phyloP scores from a whole-genome alignment of 495 filamentous ascomycete genomes.

The Neurospora terricola region DNA sequence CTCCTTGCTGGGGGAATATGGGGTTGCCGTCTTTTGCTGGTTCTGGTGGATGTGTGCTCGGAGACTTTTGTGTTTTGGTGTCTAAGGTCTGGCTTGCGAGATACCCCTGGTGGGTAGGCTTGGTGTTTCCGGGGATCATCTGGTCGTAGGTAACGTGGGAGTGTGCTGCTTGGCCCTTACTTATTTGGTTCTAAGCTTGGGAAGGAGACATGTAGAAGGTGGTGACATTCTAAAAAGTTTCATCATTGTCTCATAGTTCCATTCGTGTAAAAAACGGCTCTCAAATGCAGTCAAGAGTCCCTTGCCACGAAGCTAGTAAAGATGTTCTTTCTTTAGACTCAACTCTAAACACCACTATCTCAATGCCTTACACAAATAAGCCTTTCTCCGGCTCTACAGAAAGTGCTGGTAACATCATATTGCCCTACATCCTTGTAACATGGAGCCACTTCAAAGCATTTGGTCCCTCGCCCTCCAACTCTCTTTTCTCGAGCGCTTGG shows the following conservation, averaged over 20 bases:
- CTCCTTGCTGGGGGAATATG: background rate
- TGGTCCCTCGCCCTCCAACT: background rate
- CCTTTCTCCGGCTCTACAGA: background rate
- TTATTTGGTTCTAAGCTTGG: background rate
- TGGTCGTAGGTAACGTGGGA: background rate
- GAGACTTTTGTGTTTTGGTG: background rate
- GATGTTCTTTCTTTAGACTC: background rate
- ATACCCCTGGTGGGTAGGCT: background rate
- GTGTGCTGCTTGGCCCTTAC: background rate
- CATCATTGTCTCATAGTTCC: background rate
- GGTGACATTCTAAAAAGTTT: background rate
- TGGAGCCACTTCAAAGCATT: background rate
- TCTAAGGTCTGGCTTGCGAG: background rate
- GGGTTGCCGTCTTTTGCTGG: background rate
- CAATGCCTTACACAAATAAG: background rate
- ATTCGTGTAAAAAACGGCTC: background rate
- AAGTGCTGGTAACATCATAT: background rate
- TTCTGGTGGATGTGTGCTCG: background rate
- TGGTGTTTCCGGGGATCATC: background rate
- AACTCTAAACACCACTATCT: background rate
- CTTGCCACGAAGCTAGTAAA: background rate
- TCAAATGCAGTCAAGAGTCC: background rate
- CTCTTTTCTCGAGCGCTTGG: background rate
- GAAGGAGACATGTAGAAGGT: background rate
- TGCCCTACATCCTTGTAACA: background rate